These are phyloP conservation scores for Clavispora carvajalis DNA, from an alignment of 805 yeast genomes.

Conservation along the genomic window DNA sequence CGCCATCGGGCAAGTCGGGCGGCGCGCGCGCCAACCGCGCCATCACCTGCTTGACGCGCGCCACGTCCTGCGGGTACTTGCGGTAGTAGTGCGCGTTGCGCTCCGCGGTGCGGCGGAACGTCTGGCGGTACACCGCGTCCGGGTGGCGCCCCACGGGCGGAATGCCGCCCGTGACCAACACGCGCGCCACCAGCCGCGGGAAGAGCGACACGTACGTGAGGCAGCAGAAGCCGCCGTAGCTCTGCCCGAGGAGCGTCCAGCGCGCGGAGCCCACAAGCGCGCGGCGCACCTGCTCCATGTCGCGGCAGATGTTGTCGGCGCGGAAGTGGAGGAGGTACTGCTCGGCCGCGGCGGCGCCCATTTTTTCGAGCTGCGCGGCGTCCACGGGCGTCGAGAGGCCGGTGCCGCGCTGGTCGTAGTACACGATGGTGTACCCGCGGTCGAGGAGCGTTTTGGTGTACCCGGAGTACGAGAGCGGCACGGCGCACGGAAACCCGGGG, in stretches of 20 bases:
- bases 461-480: conserved; percentile 33
- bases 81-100: conserved; percentile 44
- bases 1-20: conserved; percentile 46
- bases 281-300: conserved; percentile 43
- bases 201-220: conserved; percentile 45
- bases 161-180: conserved; percentile 52
- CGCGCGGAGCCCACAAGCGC: conserved; percentile 23
- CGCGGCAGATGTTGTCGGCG: conserved; percentile 49
- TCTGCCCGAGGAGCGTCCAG: conserved; percentile 53
- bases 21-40: conserved; percentile 24
- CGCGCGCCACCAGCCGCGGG: conserved; percentile 38
- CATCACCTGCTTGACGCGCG: conserved; percentile 33
- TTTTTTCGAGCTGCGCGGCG: conserved; percentile 17
- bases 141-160: conserved; percentile 46
- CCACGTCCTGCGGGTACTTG: conserved; percentile 44
- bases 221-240: conserved; percentile 51
- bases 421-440: conserved; percentile 40
- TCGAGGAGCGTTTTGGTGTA: conserved; percentile 34
- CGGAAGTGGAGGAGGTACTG: conserved; percentile 41
- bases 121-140: conserved; percentile 45
- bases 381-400: conserved; percentile 49
- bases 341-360: conserved; percentile 16
- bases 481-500: conserved; percentile 45
- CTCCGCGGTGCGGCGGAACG: conserved; percentile 42
- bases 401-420: conserved; percentile 59